Evolutionary conservation across 768 basidiomycete species (phyloP), one percentile per base, ranked within the genome.

Genomic region (Russula emetica): DNA sequence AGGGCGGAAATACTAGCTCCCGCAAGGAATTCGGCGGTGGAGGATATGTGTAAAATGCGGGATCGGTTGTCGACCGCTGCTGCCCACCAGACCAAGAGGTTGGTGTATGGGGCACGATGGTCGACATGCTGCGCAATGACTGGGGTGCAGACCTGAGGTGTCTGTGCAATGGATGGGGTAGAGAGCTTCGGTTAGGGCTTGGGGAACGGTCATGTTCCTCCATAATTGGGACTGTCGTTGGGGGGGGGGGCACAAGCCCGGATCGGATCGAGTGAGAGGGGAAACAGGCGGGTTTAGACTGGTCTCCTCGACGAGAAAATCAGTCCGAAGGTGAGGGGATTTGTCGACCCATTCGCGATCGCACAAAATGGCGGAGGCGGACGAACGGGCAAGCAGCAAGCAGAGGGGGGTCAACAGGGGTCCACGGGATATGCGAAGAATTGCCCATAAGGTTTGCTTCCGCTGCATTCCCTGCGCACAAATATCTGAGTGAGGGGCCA

Each of bases 161-260:
- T n/a, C 78, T 78, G 61, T 78, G 78, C 45, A 85, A 77, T 64
- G 77, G 80, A 64, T 74, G 76, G 42, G 83, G 83, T 20, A 85
- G 78, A 34, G 80, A 80, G 75, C 81, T 83, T 64, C 77, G 74
- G 63, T 70, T 69, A 22, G 58, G 66, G 63, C 71, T 71, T 16
- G 42, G 66, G 38, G 60, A 67, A 36, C 65, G 52, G 40, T 60
- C 55, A 16, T 38, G n/a, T 36, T 62, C 58, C 59, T 55, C 54
- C 67, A 66, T 68, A 22, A 34, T 55, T 32, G 40, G 55, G 58
- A 20, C 32, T 36, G 45, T 65, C 64, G 44, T 57, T 18, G 52
- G 47, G 42, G 52, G 24, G 52, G 47, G 42, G 52, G 24, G 9
- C 57, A 49, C 38, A 28, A 44, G 55, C 24, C 63, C 32, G 22